Evolutionary conservation across 2,329 filamentous ascomycete genomes (phyloP).

Genomic region (Fonsecaea pedrosoi): DNA sequence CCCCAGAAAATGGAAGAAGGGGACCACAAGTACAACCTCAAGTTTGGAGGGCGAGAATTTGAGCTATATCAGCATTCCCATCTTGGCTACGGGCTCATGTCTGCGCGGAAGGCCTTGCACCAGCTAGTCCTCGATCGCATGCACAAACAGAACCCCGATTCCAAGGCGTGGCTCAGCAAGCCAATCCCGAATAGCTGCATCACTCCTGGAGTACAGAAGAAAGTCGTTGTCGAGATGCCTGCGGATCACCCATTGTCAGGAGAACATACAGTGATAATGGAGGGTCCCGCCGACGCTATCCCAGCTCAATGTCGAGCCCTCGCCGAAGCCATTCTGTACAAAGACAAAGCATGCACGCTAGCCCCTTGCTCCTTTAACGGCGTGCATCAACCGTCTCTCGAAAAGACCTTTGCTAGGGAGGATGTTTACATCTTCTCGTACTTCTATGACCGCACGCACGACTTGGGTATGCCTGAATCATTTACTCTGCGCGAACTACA

Average conservation of each 20-base stretch:
- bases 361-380: constrained; percentile 98
- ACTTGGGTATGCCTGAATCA: constrained; percentile 96
- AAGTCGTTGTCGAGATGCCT: constrained; percentile 74
- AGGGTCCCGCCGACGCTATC: constrained; percentile 75
- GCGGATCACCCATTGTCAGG: constrained; percentile 70
- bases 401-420: constrained; percentile 88
- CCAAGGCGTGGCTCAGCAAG: constrained; percentile 71
- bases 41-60: constrained; percentile 89
- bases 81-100: constrained; percentile 95
- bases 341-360: constrained; percentile 80
- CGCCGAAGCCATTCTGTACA: constrained; percentile 87
- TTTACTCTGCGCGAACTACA: constrained; percentile 92
- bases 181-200: constrained; percentile 86
- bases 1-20: constrained; percentile 84
- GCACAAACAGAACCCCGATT: constrained; percentile 65
- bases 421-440: constrained; percentile 97
- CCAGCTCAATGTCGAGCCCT: constrained; percentile 88
- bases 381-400: constrained; percentile 88
- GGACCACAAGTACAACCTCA: constrained; percentile 93
- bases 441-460: constrained; percentile 94
- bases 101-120: constrained; percentile 87
- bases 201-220: constrained; percentile 75
- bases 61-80: constrained; percentile 98
- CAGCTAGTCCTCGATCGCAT: constrained; percentile 74
- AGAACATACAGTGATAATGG: constrained; percentile 79